Percentiles rank a stretch among this genome's conserved stretches.
phyloP scores from a whole-genome alignment of 2,329 filamentous ascomycete species.

The Cryoendolithus antarcticus region DNA sequence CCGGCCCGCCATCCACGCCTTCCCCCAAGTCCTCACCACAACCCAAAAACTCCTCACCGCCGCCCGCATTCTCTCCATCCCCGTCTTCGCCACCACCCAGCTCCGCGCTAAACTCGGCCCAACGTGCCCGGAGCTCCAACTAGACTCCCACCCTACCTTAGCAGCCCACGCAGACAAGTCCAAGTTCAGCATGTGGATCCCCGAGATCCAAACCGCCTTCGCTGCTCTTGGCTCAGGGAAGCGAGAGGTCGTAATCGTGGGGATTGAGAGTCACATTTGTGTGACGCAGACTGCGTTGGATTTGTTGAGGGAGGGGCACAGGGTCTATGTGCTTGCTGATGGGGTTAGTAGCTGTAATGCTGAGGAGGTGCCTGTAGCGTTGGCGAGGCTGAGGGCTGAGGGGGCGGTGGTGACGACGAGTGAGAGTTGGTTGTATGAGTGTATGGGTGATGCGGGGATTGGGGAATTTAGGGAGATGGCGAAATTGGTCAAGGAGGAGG shows the following conservation, averaged over 20 bases:
- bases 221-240: conserved; percentile 27
- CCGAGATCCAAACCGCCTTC: conserved; percentile 44
- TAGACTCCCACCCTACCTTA: conserved; percentile 26
- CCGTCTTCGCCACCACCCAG: conserved; percentile 79
- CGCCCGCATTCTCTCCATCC: conserved; percentile 49
- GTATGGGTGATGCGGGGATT: conserved; percentile 67
- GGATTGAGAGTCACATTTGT: conserved; percentile 91
- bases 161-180: conserved; percentile 66
- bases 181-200: conserved; percentile 75
- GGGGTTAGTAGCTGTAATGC: conserved; percentile 79
- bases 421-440: conserved; percentile 84
- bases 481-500: conserved; percentile 65
- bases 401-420: conserved; percentile 73
- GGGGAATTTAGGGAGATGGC: conserved; percentile 62
- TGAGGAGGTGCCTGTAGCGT: conserved; percentile 67
- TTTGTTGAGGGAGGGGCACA: conserved; percentile 59
- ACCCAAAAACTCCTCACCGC: conserved; percentile 41
- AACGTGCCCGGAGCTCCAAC: conserved; percentile 60
- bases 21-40: conserved; percentile 55
- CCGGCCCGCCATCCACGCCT: conserved; percentile 68
- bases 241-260: conserved; percentile 63
- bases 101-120: conserved; percentile 64
- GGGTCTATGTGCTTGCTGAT: conserved; percentile 78
- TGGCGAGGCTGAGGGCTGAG: conserved; percentile 61
- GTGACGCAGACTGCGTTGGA: conserved; percentile 86